Percentiles rank a stretch among this genome's conserved stretches.
Evolutionary conservation across 148 eudicot genomes (phyloP).

Genomic region (Polygonum maritimum): DNA sequence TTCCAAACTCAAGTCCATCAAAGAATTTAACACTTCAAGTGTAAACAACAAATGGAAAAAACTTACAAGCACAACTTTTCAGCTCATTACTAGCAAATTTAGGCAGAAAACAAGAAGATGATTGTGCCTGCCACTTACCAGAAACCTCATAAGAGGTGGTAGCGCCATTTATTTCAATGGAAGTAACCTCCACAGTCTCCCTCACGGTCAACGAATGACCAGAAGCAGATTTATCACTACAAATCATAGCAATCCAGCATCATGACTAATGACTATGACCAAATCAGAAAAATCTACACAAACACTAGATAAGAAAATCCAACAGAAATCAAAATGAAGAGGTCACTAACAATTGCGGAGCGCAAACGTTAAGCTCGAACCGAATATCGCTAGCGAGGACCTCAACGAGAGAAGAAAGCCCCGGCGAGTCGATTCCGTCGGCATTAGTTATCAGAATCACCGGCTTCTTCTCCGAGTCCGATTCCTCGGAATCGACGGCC

Average conservation of each 20-base stretch:
- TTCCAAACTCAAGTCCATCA: not conserved
- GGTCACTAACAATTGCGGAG: conserved; percentile 71
- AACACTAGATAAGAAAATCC: not conserved
- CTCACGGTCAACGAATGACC: conserved; percentile 75
- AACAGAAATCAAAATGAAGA: not conserved
- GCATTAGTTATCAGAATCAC: conserved; percentile 64
- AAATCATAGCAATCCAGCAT: conserved; percentile 10
- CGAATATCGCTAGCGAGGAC: conserved; percentile 50
- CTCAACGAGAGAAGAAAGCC: conserved; percentile 45
- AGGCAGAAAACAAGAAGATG: not conserved
- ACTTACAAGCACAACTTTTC: not conserved
- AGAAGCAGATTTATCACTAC: conserved; percentile 76
- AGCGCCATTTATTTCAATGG: conserved; percentile 60
- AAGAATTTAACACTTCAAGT: not conserved
- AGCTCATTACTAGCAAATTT: not conserved
- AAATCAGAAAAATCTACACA: not conserved
- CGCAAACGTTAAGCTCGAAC: conserved; percentile 64
- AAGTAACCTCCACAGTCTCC: conserved; percentile 69
- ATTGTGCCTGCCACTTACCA: conserved; percentile 51
- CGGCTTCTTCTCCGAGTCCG: conserved; percentile 28
- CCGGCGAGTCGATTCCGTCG: conserved; percentile 82
- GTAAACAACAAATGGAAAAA: not conserved
- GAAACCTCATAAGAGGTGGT: conserved; percentile 82
- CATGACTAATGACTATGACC: not conserved
- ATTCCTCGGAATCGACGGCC: conserved; percentile 12